Conservation (phyloP, 2,329 filamentous ascomycete species). For the Elsinoe australis region DNA sequence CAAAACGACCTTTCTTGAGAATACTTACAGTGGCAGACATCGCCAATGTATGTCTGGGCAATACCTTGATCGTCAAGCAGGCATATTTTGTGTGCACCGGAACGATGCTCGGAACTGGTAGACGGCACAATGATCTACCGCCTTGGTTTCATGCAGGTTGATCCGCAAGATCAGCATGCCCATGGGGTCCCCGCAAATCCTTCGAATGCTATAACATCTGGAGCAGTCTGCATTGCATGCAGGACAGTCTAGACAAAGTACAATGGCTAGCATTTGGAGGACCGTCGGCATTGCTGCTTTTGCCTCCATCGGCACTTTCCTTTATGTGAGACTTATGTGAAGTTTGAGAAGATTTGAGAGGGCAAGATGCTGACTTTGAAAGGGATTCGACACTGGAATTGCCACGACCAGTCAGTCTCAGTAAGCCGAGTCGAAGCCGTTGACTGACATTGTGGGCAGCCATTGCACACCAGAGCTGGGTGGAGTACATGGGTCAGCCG, state of each 20-base stretch:
- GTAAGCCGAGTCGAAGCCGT: not conserved
- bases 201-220: too few relatives aligned
- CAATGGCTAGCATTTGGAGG: constrained; percentile 32
- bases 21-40: too few relatives aligned
- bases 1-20: too few relatives aligned
- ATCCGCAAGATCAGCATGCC: too few relatives aligned
- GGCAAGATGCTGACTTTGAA: not conserved
- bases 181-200: too few relatives aligned
- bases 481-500: constrained; percentile 51
- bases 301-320: constrained; percentile 52
- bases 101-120: not conserved
- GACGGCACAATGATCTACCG: not conserved
- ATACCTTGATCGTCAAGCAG: too few relatives aligned
- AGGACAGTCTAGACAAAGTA: not conserved
- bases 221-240: too few relatives aligned
- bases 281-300: constrained; percentile 48
- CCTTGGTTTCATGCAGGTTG: not conserved
- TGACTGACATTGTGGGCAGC: constrained; percentile 25
- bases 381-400: constrained; percentile 51
- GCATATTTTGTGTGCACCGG: not conserved
- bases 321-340: constrained; percentile 30
- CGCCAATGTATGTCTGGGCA: too few relatives aligned
- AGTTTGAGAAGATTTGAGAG: too few relatives aligned
- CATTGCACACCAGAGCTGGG: constrained; percentile 54
- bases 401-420: constrained; percentile 43